Conservation (phyloP, 169 alveolate genomes). For the Eimeria falciformis region DNA sequence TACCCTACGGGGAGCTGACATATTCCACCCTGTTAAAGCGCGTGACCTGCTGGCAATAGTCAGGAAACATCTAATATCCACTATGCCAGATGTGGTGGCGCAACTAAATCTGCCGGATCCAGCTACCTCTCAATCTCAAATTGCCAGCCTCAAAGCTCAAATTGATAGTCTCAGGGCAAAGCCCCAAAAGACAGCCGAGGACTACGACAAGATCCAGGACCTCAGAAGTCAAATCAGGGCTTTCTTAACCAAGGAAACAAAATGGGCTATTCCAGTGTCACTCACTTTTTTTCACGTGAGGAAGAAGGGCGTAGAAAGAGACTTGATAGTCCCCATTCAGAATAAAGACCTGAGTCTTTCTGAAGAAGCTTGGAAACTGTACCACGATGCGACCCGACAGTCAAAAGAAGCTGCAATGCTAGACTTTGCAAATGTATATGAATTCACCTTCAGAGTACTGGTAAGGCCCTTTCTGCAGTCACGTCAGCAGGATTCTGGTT, state of each 20-base stretch:
- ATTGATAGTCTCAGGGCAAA: conserved; percentile 41
- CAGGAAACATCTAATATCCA: conserved; percentile 26
- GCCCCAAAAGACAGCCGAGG: conserved; percentile 52
- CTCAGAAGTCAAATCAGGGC: conserved; percentile 20
- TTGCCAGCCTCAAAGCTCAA: conserved; percentile 48
- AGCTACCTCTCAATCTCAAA: conserved; percentile 58
- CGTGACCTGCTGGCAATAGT: conserved; percentile 60
- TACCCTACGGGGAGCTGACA: conserved; percentile 52
- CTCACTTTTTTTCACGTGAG: conserved; percentile 33
- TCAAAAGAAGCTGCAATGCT: conserved; percentile 41
- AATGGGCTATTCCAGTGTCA: conserved; percentile 52
- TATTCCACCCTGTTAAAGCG: conserved; percentile 23
- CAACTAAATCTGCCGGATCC: conserved; percentile 59
- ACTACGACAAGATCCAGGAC: conserved; percentile 29
- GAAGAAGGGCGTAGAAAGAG: conserved; percentile 50
- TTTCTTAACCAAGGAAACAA: conserved; percentile 50
- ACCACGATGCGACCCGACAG: conserved; percentile 47
- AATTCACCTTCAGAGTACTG: conserved; percentile 50
- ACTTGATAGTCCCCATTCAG: conserved; percentile 16
- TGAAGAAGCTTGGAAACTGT: conserved; percentile 56
- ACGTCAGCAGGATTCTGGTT: not conserved
- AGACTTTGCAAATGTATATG: conserved; percentile 62
- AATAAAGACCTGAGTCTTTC: conserved; percentile 17
- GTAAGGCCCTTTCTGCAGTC: not conserved
- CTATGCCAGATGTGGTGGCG: conserved; percentile 48